Evolutionary conservation across 2,329 filamentous ascomycete genomes (phyloP).

Genomic region (Stachybotrys echinatus): DNA sequence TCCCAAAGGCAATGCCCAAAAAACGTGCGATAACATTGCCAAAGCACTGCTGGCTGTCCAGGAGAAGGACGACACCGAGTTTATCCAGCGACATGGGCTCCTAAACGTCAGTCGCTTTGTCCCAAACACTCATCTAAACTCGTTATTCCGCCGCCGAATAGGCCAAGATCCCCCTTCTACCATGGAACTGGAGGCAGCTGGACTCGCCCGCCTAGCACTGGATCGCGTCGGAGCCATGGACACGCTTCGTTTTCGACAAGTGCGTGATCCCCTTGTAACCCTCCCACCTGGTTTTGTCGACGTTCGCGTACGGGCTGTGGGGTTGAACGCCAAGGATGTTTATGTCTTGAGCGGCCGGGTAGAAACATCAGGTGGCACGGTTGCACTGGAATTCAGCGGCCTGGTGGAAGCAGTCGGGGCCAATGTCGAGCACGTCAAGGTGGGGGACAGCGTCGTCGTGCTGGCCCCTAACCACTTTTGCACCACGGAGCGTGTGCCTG

Average conservation of each 20-base stretch:
- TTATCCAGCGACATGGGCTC: not conserved
- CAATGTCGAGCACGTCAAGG: slow-evolving; percentile 7
- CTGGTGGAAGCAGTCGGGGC: slow-evolving; percentile 14
- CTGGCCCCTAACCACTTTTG: slow-evolving; percentile 14
- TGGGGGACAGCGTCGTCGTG: slow-evolving; percentile 20
- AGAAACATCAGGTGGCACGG: slow-evolving; percentile 13
- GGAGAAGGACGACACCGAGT: slow-evolving; percentile 3
- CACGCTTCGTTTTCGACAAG: slow-evolving; percentile 14
- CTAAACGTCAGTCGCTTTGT: slow-evolving; percentile 15
- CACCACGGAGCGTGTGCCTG: slow-evolving; percentile 7
- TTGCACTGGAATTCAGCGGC: slow-evolving; percentile 18
- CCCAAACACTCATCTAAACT: slow-evolving; percentile 13
- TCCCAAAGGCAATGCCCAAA: not conserved
- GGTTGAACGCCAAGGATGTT: slow-evolving; percentile 18
- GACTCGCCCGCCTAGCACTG: slow-evolving; percentile 7
- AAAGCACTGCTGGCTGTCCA: not conserved
- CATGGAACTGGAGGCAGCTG: slow-evolving; percentile 1
- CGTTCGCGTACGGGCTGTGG: slow-evolving; percentile 3
- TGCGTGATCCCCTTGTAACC: not conserved
- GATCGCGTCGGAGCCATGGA: slow-evolving; percentile 7
- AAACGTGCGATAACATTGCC: not conserved
- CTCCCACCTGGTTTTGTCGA: slow-evolving; percentile 4
- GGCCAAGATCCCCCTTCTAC: not conserved
- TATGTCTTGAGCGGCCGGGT: slow-evolving; percentile 18
- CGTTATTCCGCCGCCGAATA: slow-evolving; percentile 9